These are phyloP conservation scores for Voacanga thouarsii DNA, from an alignment of 257 asterid genomes.

Conservation along the genomic window DNA sequence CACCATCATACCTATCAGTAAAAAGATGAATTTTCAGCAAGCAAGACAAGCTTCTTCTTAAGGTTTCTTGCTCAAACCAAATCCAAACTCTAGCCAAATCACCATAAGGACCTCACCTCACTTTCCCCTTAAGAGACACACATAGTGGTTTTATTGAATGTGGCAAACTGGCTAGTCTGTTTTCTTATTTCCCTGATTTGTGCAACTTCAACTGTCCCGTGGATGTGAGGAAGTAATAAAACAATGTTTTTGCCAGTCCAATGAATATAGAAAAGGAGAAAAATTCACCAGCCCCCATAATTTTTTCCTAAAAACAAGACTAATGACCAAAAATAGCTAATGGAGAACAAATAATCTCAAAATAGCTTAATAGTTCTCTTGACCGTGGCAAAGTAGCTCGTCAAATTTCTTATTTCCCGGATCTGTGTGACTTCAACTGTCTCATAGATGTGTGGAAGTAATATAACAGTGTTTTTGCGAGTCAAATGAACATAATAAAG, in stretches of 20 bases:
- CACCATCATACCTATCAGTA: not conserved
- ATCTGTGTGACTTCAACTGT: not conserved
- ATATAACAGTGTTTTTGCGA: not conserved
- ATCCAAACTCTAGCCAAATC: not conserved
- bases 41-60: not conserved
- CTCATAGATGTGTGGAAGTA: not conserved
- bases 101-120: not conserved
- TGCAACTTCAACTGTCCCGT: not conserved
- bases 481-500: not conserved
- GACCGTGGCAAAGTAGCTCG: not conserved
- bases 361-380: too few species aligned
- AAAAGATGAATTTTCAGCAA: not conserved
- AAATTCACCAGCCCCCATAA: not conserved
- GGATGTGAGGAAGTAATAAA: not conserved
- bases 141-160: not conserved
- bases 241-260: too few species aligned
- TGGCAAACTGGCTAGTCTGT: not conserved
- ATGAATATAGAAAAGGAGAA: too few species aligned
- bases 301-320: not conserved
- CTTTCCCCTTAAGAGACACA: not conserved
- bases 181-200: not conserved
- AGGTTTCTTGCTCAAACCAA: not conserved
- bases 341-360: not conserved
- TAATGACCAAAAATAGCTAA: not conserved
- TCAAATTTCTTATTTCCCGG: not conserved